phyloP scores from a whole-genome alignment of 2,329 filamentous ascomycete species.

The Verticillium alfalfae region DNA sequence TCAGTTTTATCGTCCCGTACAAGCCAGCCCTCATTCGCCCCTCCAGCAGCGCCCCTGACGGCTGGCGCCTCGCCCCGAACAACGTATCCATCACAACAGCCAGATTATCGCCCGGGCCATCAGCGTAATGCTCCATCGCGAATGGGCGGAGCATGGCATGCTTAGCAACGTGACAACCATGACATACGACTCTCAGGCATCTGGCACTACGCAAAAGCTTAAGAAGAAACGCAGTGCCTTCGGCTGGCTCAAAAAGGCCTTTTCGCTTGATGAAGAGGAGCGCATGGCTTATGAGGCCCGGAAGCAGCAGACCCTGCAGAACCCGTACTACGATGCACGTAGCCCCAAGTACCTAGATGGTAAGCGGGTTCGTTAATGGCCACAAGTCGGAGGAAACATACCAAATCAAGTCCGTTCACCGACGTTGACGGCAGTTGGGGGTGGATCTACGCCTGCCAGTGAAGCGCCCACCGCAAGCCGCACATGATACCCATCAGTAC shows the following conservation, averaged over 20 bases:
- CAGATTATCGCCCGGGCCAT: conserved; percentile 29
- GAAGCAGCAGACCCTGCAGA: conserved; percentile 35
- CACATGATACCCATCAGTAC: conserved; percentile 1
- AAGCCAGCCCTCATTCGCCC: conserved; percentile 58
- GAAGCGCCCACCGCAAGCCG: not conserved
- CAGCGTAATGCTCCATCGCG: conserved; percentile 46
- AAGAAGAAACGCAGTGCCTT: conserved; percentile 66
- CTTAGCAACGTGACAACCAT: conserved; percentile 49
- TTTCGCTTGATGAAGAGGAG: conserved; percentile 60
- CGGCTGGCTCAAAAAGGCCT: conserved; percentile 64
- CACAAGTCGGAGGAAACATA: not conserved
- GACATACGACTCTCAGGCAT: conserved; percentile 31
- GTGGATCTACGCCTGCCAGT: not conserved
- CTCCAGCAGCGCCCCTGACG: conserved; percentile 54
- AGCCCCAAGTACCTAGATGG: conserved; percentile 53
- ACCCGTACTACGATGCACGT: conserved; percentile 43
- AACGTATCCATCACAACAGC: conserved; percentile 7
- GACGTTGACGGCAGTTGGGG: not conserved
- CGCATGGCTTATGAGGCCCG: conserved; percentile 53
- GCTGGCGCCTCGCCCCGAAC: conserved; percentile 28
- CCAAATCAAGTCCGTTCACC: not conserved
- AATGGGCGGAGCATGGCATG: conserved; percentile 49
- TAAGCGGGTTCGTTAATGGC: conserved; percentile 34
- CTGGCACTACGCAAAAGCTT: conserved; percentile 31
- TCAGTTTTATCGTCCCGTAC: conserved; percentile 57